phyloP scores from a whole-genome alignment of 768 basidiomycete genomes.

The Fistulinella prunicolor region DNA sequence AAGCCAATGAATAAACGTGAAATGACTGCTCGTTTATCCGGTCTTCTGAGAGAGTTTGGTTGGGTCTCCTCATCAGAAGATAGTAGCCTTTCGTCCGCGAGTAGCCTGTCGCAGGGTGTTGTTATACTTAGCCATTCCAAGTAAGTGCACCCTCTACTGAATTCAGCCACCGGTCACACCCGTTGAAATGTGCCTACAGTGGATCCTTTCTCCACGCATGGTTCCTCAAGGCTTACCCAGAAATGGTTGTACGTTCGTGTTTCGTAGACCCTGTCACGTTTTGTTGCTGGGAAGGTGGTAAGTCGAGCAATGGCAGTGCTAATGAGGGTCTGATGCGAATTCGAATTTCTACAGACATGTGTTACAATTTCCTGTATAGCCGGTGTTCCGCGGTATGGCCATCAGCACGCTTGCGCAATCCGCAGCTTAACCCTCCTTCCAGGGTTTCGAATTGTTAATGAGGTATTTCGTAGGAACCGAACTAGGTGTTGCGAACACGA shows the following conservation, averaged over 20 bases:
- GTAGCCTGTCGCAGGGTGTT: conserved; percentile 46
- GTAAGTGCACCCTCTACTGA: conserved; percentile 37
- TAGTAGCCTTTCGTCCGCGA: conserved; percentile 3
- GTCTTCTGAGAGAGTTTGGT: conserved; percentile 56
- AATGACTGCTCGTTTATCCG: conserved; percentile 53
- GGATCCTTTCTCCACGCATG: conserved; percentile 86
- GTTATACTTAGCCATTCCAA: conserved; percentile 88
- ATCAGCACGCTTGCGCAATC: conserved; percentile 1
- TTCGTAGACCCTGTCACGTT: conserved; percentile 91
- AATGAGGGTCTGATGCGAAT: neutral
- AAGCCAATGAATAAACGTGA: conserved; percentile 64
- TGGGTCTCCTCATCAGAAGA: conserved; percentile 47
- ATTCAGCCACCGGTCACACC: neutral
- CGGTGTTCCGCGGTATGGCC: conserved; percentile 54
- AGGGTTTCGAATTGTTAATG: conserved; percentile 80
- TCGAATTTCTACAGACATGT: conserved; percentile 56
- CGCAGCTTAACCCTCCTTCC: conserved; percentile 8
- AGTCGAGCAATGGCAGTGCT: conserved; percentile 21
- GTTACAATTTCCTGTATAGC: conserved; percentile 87
- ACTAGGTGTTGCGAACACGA: conserved; percentile 80
- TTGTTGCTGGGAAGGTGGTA: conserved; percentile 93
- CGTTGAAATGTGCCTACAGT: conserved; percentile 34
- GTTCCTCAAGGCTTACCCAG: conserved; percentile 77
- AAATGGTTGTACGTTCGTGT: conserved; percentile 70
- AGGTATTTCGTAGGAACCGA: conserved; percentile 88